Evolutionary conservation across 768 basidiomycete species (phyloP).

Genomic region (Leucogyrophana mollusca): DNA sequence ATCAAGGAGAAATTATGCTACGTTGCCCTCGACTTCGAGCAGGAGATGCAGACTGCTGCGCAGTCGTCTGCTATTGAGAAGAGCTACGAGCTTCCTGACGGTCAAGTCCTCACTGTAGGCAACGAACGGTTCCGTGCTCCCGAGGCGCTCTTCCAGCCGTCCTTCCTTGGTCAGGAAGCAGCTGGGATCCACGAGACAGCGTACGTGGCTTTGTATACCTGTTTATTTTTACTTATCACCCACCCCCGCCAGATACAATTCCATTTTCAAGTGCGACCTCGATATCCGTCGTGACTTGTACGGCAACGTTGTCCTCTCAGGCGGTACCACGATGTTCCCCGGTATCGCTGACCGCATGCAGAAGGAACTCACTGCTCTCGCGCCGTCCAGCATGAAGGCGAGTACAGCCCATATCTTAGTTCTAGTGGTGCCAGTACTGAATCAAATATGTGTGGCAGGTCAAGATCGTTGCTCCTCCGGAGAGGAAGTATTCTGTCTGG

Average conservation of each 20-base stretch:
- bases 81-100: slow-evolving; percentile 89
- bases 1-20: slow-evolving; percentile 95
- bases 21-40: slow-evolving; percentile 92
- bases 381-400: slow-evolving; percentile 87
- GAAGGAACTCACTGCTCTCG: no score
- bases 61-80: slow-evolving; percentile 89
- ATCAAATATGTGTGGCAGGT: slow-evolving; percentile 40
- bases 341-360: slow-evolving; percentile 96
- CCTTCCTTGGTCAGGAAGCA: slow-evolving; percentile 68
- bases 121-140: slow-evolving; percentile 67
- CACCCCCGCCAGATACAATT: slow-evolving; percentile 49
- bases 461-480: slow-evolving; percentile 92
- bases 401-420: slow-evolving; percentile 15
- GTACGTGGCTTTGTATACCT: slow-evolving; percentile 23
- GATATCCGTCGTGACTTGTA: slow-evolving; percentile 45
- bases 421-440: neutral
- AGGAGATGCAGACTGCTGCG: slow-evolving; percentile 88
- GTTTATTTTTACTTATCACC: slow-evolving; percentile 3
- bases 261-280: slow-evolving; percentile 67
- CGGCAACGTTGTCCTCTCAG: slow-evolving; percentile 46
- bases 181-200: slow-evolving; percentile 82
- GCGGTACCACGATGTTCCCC: slow-evolving; percentile 95
- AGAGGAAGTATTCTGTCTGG: slow-evolving; percentile 96
- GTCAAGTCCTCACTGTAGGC: slow-evolving; percentile 89
- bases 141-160: slow-evolving; percentile 59